These are phyloP conservation scores for Chenopodium berlandieri DNA, from an alignment of 148 eudicot genomes.

Conservation along the genomic window DNA sequence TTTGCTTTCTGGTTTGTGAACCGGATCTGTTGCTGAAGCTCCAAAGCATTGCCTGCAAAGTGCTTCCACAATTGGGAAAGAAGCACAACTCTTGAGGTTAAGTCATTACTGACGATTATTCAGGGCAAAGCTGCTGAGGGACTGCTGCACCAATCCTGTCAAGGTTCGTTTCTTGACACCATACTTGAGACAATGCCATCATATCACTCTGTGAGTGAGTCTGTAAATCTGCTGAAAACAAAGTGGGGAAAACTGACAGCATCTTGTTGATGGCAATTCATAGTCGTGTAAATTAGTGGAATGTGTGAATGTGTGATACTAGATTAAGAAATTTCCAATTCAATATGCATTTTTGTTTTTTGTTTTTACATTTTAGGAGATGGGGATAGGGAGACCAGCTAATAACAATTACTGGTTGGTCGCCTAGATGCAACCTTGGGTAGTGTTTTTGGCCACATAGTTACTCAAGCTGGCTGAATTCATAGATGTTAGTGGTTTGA, in stretches of 20 bases:
- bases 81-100: slow-evolving; percentile 14
- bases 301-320: slow-evolving; percentile 8
- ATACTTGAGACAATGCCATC: slow-evolving; percentile 2
- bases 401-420: neutral
- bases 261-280: slow-evolving; percentile 1
- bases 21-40: neutral
- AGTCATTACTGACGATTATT: neutral
- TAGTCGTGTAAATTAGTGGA: slow-evolving; percentile 20
- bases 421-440: slow-evolving; percentile 11
- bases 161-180: slow-evolving; percentile 23
- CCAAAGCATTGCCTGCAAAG: neutral
- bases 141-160: neutral
- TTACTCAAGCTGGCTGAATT: neutral
- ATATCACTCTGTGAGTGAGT: slow-evolving; percentile 16
- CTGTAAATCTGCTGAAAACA: slow-evolving; percentile 19
- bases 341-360: neutral
- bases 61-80: neutral
- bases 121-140: neutral
- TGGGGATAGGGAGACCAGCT: slow-evolving; percentile 10
- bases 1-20: neutral
- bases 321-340: slow-evolving; percentile 11
- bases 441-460: slow-evolving; percentile 9
- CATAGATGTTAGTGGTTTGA: neutral
- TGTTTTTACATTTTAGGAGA: neutral
- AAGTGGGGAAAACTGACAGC: slow-evolving; percentile 10